A percentile compares a stretch with the other conserved stretches of the same genome.
Evolutionary conservation across 805 yeast species (phyloP).

Genomic region (Metschnikowia gelsemii): DNA sequence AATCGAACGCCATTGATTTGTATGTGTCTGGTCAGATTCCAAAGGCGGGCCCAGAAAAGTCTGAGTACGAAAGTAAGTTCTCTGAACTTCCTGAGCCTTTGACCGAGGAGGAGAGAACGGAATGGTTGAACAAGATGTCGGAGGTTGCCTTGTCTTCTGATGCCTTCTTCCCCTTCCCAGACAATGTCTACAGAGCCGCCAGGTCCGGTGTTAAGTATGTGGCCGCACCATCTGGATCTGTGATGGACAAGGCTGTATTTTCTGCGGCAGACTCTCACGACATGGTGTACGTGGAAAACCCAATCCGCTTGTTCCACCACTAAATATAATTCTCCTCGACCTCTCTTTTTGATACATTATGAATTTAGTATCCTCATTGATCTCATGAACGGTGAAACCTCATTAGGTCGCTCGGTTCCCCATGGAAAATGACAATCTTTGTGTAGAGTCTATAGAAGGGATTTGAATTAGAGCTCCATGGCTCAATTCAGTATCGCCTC

Average conservation of each 20-base stretch:
- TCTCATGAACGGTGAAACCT: too few species aligned
- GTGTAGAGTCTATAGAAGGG: too few species aligned
- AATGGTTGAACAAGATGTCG: conserved; percentile 77
- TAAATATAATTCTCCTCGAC: conserved; percentile 32
- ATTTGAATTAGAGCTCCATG: too few species aligned
- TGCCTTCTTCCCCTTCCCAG: conserved; percentile 99
- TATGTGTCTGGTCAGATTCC: conserved; percentile 92
- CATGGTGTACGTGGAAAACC: conserved; percentile 93
- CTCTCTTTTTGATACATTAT: too few species aligned
- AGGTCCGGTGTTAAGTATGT: conserved; percentile 93
- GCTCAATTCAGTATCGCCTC: too few species aligned
- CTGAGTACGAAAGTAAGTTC: conserved; percentile 89
- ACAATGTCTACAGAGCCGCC: conserved; percentile 96
- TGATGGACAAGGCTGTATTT: conserved; percentile 94
- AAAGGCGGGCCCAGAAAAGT: conserved; percentile 84
- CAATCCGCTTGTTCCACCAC: conserved; percentile 97
- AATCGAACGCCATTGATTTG: conserved; percentile 95
- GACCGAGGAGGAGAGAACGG: conserved; percentile 77
- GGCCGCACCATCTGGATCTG: conserved; percentile 97
- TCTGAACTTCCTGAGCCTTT: conserved; percentile 80
- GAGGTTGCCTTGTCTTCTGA: conserved; percentile 94
- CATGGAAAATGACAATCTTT: too few species aligned
- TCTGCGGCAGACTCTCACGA: conserved; percentile 92
- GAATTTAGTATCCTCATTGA: too few species aligned
- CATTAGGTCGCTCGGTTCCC: too few species aligned